A percentile compares a stretch with the other conserved stretches of the same genome.
Conservation (phyloP, 179 eudicot species). For the Corrigiola litoralis region DNA sequence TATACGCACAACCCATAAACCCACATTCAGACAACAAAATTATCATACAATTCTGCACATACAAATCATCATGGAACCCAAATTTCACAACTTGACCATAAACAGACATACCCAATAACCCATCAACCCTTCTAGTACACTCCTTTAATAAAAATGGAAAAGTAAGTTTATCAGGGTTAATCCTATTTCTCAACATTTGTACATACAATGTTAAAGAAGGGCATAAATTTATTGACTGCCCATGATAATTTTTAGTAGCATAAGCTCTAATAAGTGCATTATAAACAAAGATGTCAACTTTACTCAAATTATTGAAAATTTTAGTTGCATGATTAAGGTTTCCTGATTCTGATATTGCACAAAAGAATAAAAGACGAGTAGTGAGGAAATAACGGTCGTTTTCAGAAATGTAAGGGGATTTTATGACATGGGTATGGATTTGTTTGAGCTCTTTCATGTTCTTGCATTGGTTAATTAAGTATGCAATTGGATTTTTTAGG, state of each 20-base stretch:
- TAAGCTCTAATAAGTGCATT: slow-evolving; percentile 54
- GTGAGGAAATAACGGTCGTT: slow-evolving; percentile 38
- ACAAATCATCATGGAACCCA: slow-evolving; percentile 44
- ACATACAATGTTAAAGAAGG: slow-evolving; percentile 33
- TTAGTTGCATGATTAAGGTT: slow-evolving; percentile 40
- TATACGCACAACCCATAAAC: slow-evolving; percentile 34
- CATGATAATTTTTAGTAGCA: slow-evolving; percentile 20
- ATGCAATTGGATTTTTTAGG: slow-evolving; percentile 21
- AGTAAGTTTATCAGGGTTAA: slow-evolving; percentile 43
- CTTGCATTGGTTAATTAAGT: slow-evolving; percentile 34
- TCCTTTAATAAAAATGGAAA: slow-evolving; percentile 55
- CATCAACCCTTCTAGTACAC: slow-evolving; percentile 39
- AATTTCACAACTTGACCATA: slow-evolving; percentile 41
- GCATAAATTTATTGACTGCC: slow-evolving; percentile 15
- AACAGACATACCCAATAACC: slow-evolving; percentile 32
- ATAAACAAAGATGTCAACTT: slow-evolving; percentile 38
- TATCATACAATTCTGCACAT: slow-evolving; percentile 49
- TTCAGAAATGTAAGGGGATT: slow-evolving; percentile 27
- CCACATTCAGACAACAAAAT: slow-evolving; percentile 44
- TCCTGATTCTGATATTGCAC: slow-evolving; percentile 29
- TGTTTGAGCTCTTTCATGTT: slow-evolving; percentile 38
- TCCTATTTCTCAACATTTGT: slow-evolving; percentile 33
- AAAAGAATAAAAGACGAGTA: slow-evolving; percentile 47
- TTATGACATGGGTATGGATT: slow-evolving; percentile 41
- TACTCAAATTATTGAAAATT: slow-evolving; percentile 28